Base-by-base conservation (phyloP, 306 rosid genomes). In the Prunus armeniaca region DNA sequence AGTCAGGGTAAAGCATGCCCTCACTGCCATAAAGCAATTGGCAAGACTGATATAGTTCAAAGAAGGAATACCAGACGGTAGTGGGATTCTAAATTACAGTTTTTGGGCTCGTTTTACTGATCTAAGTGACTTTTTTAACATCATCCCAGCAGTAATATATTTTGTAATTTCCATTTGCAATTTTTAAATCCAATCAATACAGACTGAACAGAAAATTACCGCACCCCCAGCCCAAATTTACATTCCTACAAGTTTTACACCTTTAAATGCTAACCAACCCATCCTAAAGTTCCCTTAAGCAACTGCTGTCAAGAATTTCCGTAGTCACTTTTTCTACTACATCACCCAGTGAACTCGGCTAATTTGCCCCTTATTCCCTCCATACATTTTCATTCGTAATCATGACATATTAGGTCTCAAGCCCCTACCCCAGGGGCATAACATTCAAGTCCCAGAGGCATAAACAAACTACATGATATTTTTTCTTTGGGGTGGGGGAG, bases 91-190 rank as follows among this genome's bases (percentile, higher is more conserved):
- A 8, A 25, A 72, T 25, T 38, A 57, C 27, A 73, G 15, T 43
- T 58, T 73, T 58, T 10, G 50, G 43, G 54, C 38, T 72, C 65
- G 13, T 73, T 58, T 73, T 56, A 41, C 27, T 43, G 34, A 58
- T 22, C 19, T 13, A 45, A 46, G 10, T 41, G 22, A 12, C 12
- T 6, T 56, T n/a, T 46, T 32, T 47, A 18, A 47, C 62, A 49
- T 30, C 57, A 14, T 22, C 5, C 19, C 30, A 18, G 60, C 14
- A 56, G 12, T 19, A 72, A 62, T 49, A 38, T 38, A 34, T 38
- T 20, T 14, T 72, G 49, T 18, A 56, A 22, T 30, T 27, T n/a
- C 74, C 43, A 49, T 70, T 30, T 10, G 47, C 54, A 51, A 70
- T 47, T 65, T 62, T 25, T 22, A 18, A 60, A 13, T 60, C 34